phyloP scores from a whole-genome alignment of 495 filamentous ascomycete genomes.

The Penicillium crystallinum region DNA sequence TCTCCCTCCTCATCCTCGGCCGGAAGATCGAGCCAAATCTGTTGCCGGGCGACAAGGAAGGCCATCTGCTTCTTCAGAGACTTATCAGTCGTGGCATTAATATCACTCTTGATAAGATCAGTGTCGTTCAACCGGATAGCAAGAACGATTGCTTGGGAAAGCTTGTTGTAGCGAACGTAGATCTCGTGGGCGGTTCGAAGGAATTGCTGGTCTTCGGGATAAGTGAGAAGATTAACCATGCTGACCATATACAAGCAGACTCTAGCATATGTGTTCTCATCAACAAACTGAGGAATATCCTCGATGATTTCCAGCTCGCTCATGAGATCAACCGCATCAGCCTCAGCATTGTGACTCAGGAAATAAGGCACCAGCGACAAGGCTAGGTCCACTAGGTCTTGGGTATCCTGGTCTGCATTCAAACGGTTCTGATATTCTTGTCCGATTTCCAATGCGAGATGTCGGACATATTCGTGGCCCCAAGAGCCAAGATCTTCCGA shows the following conservation, averaged over 20 bases:
- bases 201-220: slow-evolving; percentile 93
- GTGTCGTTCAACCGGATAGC: slow-evolving; percentile 89
- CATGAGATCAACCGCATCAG: slow-evolving; percentile 94
- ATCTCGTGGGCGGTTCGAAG: slow-evolving; percentile 85
- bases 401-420: slow-evolving; percentile 54
- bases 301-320: slow-evolving; percentile 97
- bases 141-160: slow-evolving; percentile 87
- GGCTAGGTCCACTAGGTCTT: slow-evolving; percentile 79
- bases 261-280: slow-evolving; percentile 87
- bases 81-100: slow-evolving; percentile 72
- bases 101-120: slow-evolving; percentile 71
- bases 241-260: slow-evolving; percentile 98
- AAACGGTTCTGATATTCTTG: slow-evolving; percentile 82
- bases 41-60: slow-evolving; percentile 85
- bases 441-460: slow-evolving; percentile 92
- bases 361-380: slow-evolving; percentile 87
- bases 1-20: slow-evolving; percentile 60
- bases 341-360: slow-evolving; percentile 94
- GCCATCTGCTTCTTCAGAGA: slow-evolving; percentile 90
- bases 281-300: slow-evolving; percentile 79
- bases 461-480: slow-evolving; percentile 97
- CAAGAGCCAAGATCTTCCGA: slow-evolving; percentile 91
- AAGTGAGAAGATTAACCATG: slow-evolving; percentile 97
- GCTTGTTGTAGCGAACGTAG: slow-evolving; percentile 86
- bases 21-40: slow-evolving; percentile 71